phyloP scores from a whole-genome alignment of 2,329 filamentous ascomycete species.

The Chalara sp. region DNA sequence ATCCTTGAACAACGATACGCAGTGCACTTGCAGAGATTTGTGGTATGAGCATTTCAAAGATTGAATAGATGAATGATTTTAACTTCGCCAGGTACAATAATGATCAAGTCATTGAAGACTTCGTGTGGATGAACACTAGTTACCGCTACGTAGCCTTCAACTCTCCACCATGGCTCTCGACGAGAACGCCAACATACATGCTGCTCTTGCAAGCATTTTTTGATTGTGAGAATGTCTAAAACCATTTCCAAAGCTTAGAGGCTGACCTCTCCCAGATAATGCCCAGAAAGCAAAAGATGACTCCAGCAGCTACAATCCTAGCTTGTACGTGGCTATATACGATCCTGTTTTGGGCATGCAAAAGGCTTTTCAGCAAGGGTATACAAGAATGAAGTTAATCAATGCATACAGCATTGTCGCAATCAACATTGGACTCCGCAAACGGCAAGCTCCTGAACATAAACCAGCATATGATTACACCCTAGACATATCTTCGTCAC shows the following conservation, averaged over 20 bases:
- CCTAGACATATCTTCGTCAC: background rate
- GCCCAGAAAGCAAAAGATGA: background rate
- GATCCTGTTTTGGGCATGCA: slow-evolving; percentile 9
- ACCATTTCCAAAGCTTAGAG: background rate
- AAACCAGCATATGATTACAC: slow-evolving; percentile 11
- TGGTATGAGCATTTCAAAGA: background rate
- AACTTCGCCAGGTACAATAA: too few species aligned
- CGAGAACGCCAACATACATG: background rate
- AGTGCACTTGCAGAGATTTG: slow-evolving; percentile 1
- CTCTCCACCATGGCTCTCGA: background rate
- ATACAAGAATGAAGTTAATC: slow-evolving; percentile 12
- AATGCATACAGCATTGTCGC: slow-evolving; percentile 12
- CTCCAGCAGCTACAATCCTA: slow-evolving; percentile 1
- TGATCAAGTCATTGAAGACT: background rate
- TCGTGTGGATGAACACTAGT: slow-evolving; percentile 1
- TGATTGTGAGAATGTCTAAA: background rate
- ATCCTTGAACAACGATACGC: background rate
- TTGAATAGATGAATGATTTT: too few species aligned
- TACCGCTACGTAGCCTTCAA: slow-evolving; percentile 2
- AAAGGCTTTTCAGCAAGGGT: slow-evolving; percentile 9
- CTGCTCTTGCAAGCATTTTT: slow-evolving; percentile 4
- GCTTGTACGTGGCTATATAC: slow-evolving; percentile 8
- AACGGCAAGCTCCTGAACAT: background rate
- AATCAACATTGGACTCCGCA: slow-evolving; percentile 9
- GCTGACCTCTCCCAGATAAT: slow-evolving; percentile 1